A percentile compares a stretch with the other conserved stretches of the same genome.
These are phyloP conservation scores for Prototheca stagnorum DNA, from an alignment of 163 green algal genomes.

Conservation along the genomic window DNA sequence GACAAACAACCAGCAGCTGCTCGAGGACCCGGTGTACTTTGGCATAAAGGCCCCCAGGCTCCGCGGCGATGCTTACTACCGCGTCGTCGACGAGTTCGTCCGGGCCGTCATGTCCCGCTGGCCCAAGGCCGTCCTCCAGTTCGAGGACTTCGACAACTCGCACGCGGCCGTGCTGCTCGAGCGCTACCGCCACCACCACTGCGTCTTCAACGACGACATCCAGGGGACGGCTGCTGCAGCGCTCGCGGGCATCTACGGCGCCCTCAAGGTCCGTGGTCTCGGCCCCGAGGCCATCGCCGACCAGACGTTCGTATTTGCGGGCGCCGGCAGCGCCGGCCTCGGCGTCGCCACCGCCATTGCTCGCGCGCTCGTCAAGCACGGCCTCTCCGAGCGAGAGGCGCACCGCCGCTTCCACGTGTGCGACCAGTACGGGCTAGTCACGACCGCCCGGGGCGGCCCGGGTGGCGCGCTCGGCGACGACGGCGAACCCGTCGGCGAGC, in stretches of 20 bases:
- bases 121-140: conserved; percentile 45
- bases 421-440: conserved; percentile 54
- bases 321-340: conserved; percentile 69
- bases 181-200: conserved; percentile 49
- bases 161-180: conserved; percentile 73
- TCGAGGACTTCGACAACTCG: conserved; percentile 64
- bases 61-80: conserved; percentile 43
- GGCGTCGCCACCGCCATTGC: conserved; percentile 66
- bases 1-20: conserved; percentile 69
- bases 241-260: conserved; percentile 67
- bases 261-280: conserved; percentile 39
- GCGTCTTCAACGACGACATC: conserved; percentile 97
- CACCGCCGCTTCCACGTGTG: conserved; percentile 52
- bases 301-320: conserved; percentile 59
- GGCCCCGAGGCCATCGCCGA: conserved; percentile 28
- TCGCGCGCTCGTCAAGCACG: conserved; percentile 49
- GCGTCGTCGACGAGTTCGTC: conserved; percentile 43
- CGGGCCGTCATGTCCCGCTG: conserved; percentile 20
- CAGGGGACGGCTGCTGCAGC: conserved; percentile 55
- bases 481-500: conserved; percentile 15
- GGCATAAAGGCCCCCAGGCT: conserved; percentile 55
- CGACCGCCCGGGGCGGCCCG: conserved; percentile 7
- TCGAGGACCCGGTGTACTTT: conserved; percentile 36
- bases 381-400: conserved; percentile 40
- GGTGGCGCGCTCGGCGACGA: too few species aligned